Conservation (phyloP, 192 early-diverging fungal genomes). For the Helicostylum pulchrum region DNA sequence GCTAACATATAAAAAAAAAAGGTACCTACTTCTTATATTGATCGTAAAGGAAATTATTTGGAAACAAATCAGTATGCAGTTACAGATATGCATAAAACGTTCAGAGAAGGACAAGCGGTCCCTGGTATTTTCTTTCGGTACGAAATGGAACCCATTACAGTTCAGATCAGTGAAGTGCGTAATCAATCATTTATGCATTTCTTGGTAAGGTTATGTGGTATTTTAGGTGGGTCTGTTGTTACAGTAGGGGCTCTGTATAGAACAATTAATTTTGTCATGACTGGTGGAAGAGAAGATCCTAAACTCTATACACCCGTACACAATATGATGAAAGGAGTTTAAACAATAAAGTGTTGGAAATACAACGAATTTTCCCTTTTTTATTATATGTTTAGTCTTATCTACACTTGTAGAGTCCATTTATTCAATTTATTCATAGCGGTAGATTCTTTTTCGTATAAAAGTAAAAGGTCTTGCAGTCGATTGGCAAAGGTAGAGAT, state of each 20-base stretch:
- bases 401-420: neutral
- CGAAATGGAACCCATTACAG: constrained; percentile 84
- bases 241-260: constrained; percentile 59
- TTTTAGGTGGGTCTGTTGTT: constrained; percentile 79
- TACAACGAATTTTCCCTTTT: neutral
- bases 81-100: constrained; percentile 64
- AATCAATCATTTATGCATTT: constrained; percentile 61
- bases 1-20: neutral
- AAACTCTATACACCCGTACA: constrained; percentile 30
- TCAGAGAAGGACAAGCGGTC: constrained; percentile 27
- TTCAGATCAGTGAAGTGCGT: constrained; percentile 68
- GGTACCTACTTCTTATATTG: constrained; percentile 74
- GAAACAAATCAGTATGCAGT: constrained; percentile 95
- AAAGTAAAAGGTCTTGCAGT: neutral
- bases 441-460: neutral
- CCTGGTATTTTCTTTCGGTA: constrained; percentile 89
- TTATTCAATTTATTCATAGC: neutral
- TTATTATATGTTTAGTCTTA: neutral
- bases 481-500: neutral
- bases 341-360: neutral
- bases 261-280: constrained; percentile 29
- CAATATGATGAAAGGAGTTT: constrained; percentile 30
- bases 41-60: constrained; percentile 50
- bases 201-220: constrained; percentile 79
- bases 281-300: constrained; percentile 36